These are phyloP conservation scores for Ogataea allantospora DNA, from an alignment of 805 yeast genomes.

Conservation along the genomic window DNA sequence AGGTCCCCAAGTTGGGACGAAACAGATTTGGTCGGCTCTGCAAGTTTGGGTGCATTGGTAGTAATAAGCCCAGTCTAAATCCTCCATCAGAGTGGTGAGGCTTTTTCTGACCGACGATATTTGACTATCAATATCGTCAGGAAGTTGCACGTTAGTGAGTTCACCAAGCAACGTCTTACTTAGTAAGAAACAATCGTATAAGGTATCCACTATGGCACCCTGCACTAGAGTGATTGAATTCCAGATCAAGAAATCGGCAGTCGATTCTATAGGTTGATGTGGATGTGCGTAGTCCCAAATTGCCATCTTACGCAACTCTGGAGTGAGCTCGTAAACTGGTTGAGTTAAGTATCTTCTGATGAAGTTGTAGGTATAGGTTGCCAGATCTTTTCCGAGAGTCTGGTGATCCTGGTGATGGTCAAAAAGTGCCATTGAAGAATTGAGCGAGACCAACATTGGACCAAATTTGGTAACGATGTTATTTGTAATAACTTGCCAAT, in stretches of 20 bases:
- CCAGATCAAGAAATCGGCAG: constrained; percentile 48
- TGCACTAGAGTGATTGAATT: constrained; percentile 45
- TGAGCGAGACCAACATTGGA: constrained; percentile 44
- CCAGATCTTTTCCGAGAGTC: constrained; percentile 33
- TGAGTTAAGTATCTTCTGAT: constrained; percentile 42
- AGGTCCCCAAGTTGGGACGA: constrained; percentile 63
- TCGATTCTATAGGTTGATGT: constrained; percentile 35
- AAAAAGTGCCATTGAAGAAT: constrained; percentile 34
- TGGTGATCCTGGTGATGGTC: constrained; percentile 13
- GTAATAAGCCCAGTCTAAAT: constrained; percentile 44
- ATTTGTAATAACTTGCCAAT: constrained; percentile 56
- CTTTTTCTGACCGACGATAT: constrained; percentile 23
- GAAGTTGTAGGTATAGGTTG: constrained; percentile 42
- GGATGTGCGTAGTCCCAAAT: constrained; percentile 50
- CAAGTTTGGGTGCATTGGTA: constrained; percentile 44
- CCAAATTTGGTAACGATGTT: constrained; percentile 52
- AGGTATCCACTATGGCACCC: constrained; percentile 33
- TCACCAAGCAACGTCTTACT: constrained; percentile 29
- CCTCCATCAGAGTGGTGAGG: constrained; percentile 36
- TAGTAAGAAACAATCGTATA: constrained; percentile 38
- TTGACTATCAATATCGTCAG: constrained; percentile 18
- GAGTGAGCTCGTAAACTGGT: constrained; percentile 16
- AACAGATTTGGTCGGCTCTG: constrained; percentile 49
- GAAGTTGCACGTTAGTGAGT: constrained; percentile 7
- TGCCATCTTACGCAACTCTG: constrained; percentile 31